Percentiles rank a stretch among this genome's conserved stretches.
Conservation (phyloP, 176 grass and related monocot species). For the Eleusine indica region DNA sequence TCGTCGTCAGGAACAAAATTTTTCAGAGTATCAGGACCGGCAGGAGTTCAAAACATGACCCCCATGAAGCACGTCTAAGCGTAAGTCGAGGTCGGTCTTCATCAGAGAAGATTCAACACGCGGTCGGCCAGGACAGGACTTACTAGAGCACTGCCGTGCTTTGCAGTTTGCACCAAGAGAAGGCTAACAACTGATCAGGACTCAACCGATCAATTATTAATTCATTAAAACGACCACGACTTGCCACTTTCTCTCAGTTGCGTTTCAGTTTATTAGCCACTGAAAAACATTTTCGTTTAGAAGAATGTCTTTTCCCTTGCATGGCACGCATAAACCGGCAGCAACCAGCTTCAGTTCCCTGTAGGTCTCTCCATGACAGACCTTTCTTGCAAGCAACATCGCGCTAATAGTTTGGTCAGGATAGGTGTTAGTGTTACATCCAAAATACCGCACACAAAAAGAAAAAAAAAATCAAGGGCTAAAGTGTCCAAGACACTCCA, state of each 20-base stretch:
- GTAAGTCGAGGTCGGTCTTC: background rate
- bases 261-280: background rate
- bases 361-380: background rate
- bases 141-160: background rate
- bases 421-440: background rate
- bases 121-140: background rate
- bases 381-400: slow-evolving; percentile 31
- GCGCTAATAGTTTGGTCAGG: background rate
- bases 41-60: background rate
- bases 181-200: slow-evolving; percentile 5
- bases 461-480: background rate
- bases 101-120: background rate
- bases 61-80: background rate
- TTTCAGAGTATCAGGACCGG: background rate
- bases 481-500: background rate
- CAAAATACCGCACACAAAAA: background rate
- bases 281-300: background rate
- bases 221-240: background rate
- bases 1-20: background rate
- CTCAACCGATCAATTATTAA: background rate
- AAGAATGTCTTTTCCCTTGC: background rate
- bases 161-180: background rate
- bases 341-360: background rate
- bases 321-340: background rate
- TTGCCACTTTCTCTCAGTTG: background rate